Evolutionary conservation across 495 filamentous ascomycete genomes (phyloP).

Genomic region (Trichoderma orchidacearum): DNA sequence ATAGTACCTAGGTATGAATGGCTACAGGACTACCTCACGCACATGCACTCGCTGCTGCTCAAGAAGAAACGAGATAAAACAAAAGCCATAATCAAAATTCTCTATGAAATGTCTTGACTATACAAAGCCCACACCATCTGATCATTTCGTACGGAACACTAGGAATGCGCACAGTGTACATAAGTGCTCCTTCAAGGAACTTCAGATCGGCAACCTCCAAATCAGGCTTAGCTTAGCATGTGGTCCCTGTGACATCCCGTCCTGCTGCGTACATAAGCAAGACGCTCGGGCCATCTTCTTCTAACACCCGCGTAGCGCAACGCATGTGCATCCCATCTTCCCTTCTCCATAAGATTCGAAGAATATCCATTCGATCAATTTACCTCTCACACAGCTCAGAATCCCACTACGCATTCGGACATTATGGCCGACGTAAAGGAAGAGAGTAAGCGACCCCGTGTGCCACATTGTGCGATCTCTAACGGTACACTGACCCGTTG

Average conservation of each 20-base stretch:
- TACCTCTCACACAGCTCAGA: neutral
- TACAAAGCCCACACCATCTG: too few relatives aligned
- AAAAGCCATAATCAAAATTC: too few relatives aligned
- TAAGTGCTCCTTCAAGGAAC: too few relatives aligned
- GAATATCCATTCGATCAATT: neutral
- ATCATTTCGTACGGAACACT: too few relatives aligned
- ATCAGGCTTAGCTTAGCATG: too few relatives aligned
- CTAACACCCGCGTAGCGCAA: neutral
- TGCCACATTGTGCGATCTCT: neutral
- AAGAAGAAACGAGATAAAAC: too few relatives aligned
- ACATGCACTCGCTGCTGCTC: neutral
- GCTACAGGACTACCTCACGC: too few relatives aligned
- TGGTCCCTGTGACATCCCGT: too few relatives aligned
- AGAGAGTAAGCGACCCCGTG: conserved; percentile 22
- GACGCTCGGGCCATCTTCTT: neutral
- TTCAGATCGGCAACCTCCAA: too few relatives aligned
- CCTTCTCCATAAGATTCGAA: neutral
- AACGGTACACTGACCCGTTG: neutral
- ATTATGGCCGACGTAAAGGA: conserved; percentile 5
- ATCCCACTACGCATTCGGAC: neutral
- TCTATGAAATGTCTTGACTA: too few relatives aligned
- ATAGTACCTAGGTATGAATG: too few relatives aligned
- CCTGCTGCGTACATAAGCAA: neutral
- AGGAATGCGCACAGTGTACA: too few relatives aligned
- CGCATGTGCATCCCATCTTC: neutral